These are phyloP conservation scores for Penicillium daleae DNA, from an alignment of 495 filamentous ascomycete genomes.

Conservation along the genomic window DNA sequence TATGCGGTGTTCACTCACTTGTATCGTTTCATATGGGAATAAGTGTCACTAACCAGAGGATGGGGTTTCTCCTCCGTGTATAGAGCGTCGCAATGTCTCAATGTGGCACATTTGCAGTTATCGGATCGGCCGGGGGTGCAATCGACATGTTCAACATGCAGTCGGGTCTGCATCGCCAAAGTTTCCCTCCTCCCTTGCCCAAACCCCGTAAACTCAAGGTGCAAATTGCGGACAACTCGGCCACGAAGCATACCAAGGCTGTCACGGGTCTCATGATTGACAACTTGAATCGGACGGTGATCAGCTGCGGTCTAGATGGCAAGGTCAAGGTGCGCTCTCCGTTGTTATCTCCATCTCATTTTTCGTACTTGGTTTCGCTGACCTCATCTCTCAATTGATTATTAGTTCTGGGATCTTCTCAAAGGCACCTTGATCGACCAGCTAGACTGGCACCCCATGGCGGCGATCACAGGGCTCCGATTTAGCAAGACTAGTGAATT, in stretches of 20 bases:
- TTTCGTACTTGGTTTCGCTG: slow-evolving; percentile 9
- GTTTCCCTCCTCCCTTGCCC: slow-evolving; percentile 74
- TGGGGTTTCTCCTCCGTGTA: neutral
- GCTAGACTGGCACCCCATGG: slow-evolving; percentile 83
- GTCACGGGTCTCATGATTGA: slow-evolving; percentile 88
- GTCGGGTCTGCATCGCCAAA: slow-evolving; percentile 82
- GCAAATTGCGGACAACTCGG: neutral
- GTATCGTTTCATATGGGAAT: neutral
- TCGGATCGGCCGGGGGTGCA: slow-evolving; percentile 80
- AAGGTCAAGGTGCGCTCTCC: slow-evolving; percentile 67
- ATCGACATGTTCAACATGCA: slow-evolving; percentile 97
- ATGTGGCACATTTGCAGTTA: slow-evolving; percentile 92
- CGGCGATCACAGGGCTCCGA: slow-evolving; percentile 72
- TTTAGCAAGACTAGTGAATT: slow-evolving; percentile 83
- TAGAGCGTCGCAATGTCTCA: slow-evolving; percentile 82
- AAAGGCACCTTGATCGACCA: slow-evolving; percentile 77
- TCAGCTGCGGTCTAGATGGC: slow-evolving; percentile 89
- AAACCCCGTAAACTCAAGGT: slow-evolving; percentile 40
- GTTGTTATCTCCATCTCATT: neutral
- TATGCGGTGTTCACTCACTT: slow-evolving; percentile 24
- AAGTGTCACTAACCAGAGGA: slow-evolving; percentile 13
- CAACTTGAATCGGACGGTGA: slow-evolving; percentile 76
- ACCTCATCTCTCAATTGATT: neutral
- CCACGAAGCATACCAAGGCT: slow-evolving; percentile 68
- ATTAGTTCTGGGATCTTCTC: slow-evolving; percentile 86